phyloP scores from a whole-genome alignment of 208 protist genomes.

The Acanthamoeba rhysodes region DNA sequence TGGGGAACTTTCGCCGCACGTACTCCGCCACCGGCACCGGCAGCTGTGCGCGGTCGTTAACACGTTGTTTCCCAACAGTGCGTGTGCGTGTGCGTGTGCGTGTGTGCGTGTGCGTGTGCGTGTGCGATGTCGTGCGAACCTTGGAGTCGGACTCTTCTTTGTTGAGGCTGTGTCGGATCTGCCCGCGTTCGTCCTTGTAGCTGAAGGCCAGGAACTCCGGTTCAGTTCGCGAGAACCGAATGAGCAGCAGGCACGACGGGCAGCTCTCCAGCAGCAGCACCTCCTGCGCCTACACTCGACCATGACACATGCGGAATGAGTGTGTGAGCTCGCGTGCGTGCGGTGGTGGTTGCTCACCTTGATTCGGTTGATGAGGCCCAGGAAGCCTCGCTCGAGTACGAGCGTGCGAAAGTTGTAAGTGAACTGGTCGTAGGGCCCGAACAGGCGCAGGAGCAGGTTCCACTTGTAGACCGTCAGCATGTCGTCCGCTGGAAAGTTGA shows the following conservation, averaged over 20 bases:
- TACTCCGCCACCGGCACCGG: slow-evolving; percentile 57
- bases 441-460: slow-evolving; percentile 66
- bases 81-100: too few relatives aligned
- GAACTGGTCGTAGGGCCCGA: slow-evolving; percentile 72
- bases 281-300: slow-evolving; percentile 25
- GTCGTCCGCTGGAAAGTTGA: slow-evolving; percentile 68
- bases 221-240: slow-evolving; percentile 64
- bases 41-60: too few relatives aligned
- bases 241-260: slow-evolving; percentile 34
- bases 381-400: slow-evolving; percentile 62
- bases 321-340: neutral
- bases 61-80: too few relatives aligned
- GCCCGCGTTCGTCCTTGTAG: slow-evolving; percentile 65
- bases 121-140: neutral
- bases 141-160: slow-evolving; percentile 65
- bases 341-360: slow-evolving; percentile 3
- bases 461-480: slow-evolving; percentile 71
- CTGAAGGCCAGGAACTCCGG: slow-evolving; percentile 75
- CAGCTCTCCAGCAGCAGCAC: slow-evolving; percentile 17
- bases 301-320: neutral
- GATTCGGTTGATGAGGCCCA: slow-evolving; percentile 73
- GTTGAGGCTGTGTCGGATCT: slow-evolving; percentile 73
- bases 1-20: slow-evolving; percentile 44
- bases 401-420: slow-evolving; percentile 44
- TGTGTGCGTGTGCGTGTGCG: neutral